Conservation (phyloP, 805 yeast genomes). For the Torulaspora indica region DNA sequence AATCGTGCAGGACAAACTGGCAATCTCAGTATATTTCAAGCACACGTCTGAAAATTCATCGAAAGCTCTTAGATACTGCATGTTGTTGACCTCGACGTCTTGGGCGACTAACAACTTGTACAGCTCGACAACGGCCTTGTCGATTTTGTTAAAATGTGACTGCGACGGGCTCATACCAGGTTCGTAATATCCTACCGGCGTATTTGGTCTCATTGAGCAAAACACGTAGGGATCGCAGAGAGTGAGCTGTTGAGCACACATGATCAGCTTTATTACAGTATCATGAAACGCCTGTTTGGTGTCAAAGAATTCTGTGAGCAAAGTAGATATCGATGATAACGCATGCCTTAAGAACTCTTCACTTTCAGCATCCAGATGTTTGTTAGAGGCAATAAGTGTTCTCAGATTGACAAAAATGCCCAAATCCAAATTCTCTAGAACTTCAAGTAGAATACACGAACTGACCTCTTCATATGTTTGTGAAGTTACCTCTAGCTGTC, state of each 20-base stretch:
- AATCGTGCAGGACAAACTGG: slow-evolving; percentile 36
- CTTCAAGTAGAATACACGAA: slow-evolving; percentile 27
- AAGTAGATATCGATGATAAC: slow-evolving; percentile 25
- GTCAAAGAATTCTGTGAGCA: slow-evolving; percentile 64
- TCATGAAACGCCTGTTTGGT: slow-evolving; percentile 70
- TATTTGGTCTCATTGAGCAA: slow-evolving; percentile 54
- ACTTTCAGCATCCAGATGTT: slow-evolving; percentile 29
- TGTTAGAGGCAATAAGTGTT: slow-evolving; percentile 22
- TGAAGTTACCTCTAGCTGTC: slow-evolving; percentile 27
- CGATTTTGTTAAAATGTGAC: slow-evolving; percentile 24
- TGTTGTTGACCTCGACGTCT: slow-evolving; percentile 40
- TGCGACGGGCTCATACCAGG: slow-evolving; percentile 19
- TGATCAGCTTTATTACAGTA: slow-evolving; percentile 49
- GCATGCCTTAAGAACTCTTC: slow-evolving; percentile 34
- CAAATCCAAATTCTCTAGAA: slow-evolving; percentile 34
- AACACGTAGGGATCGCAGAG: slow-evolving; percentile 73
- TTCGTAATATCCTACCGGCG: slow-evolving; percentile 34
- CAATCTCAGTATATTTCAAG: slow-evolving; percentile 34
- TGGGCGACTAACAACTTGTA: slow-evolving; percentile 45
- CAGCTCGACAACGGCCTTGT: slow-evolving; percentile 47
- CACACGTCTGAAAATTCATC: slow-evolving; percentile 33
- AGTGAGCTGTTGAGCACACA: slow-evolving; percentile 66
- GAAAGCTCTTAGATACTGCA: slow-evolving; percentile 36
- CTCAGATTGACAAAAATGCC: slow-evolving; percentile 31
- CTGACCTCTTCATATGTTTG: slow-evolving; percentile 34